Base-by-base conservation (phyloP, 2,329 filamentous ascomycete species). In the Clonostachys byssicola region DNA sequence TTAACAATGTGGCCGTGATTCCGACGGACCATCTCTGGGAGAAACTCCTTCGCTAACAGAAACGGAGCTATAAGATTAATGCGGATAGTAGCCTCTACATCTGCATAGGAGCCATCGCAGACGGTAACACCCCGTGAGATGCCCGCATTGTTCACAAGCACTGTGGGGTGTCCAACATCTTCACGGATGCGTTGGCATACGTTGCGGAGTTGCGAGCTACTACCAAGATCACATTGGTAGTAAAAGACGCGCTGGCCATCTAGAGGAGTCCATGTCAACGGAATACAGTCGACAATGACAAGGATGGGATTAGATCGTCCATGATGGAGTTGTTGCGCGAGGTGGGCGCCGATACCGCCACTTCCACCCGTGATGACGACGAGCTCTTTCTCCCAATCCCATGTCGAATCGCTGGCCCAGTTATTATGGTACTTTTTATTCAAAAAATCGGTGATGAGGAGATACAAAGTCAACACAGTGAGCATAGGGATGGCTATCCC, bases 1-100 rank as follows among this genome's bases (percentile, higher is more conserved):
- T 83, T 89, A 17, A 89, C 83, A 40, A 90, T 63, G 74, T 87
- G 86, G 49, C 87, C 86, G 66, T 90, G 86, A 66, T 89, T 83
- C 12, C 59, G 60, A 8, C 64, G 59, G 44, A 85, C 64, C 75
- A 90, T 86, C 53, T 67, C 60, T 0, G 86, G 86, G 2, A 91
- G 68, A 64, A 89, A 89, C 48, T 83, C 76, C 58, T 81, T 78
- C 6, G 76, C 67, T 14, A 83, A 73, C 72, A 77, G 83, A 69
- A 81, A 88, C 65, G 86, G 85, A 3, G 82, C 73, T 33, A 89
- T 61, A 0, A 81, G 71, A 65, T 90, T 91, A 55, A 90, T 82
- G 50, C 83, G 81, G 61, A 89, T 88, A 45, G 84, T 86, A 56
- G 83, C 78, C 35, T 78, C 77, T 52, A 87, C 72, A 53, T 84